Evolutionary conservation across 768 basidiomycete species (phyloP).

Genomic region (Panaeolus cyanescens): DNA sequence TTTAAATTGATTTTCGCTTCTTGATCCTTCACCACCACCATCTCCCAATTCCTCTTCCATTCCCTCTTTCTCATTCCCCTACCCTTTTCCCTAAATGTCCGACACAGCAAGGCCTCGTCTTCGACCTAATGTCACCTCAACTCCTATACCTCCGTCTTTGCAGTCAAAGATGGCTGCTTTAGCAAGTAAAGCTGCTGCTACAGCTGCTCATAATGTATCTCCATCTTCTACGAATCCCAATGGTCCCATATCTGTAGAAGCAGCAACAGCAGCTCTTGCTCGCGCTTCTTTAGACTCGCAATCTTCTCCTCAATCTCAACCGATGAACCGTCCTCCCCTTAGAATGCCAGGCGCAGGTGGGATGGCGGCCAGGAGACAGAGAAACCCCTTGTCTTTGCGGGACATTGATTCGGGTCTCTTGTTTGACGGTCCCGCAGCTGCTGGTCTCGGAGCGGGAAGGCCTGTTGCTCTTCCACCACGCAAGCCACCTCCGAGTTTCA

Average conservation of each 20-base stretch:
- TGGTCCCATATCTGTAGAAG: slow-evolving; percentile 12
- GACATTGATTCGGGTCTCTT: slow-evolving; percentile 50
- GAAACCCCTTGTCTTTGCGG: slow-evolving; percentile 61
- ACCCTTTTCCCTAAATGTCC: slow-evolving; percentile 22
- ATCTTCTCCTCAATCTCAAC: slow-evolving; percentile 4
- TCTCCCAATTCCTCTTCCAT: slow-evolving; percentile 17
- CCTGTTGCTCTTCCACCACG: slow-evolving; percentile 41
- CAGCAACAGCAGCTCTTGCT: slow-evolving; percentile 22
- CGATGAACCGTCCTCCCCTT: not conserved
- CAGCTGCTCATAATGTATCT: slow-evolving; percentile 18
- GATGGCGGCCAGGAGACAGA: slow-evolving; percentile 47
- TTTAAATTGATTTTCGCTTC: slow-evolving; percentile 13
- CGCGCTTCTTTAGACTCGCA: slow-evolving; percentile 2
- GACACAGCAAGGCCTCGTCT: slow-evolving; percentile 32
- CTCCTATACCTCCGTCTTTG: slow-evolving; percentile 84
- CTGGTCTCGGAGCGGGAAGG: slow-evolving; percentile 72
- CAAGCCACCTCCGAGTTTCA: slow-evolving; percentile 42
- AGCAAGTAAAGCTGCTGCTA: slow-evolving; percentile 23
- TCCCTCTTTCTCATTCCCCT: slow-evolving; percentile 15
- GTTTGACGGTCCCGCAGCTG: slow-evolving; percentile 58
- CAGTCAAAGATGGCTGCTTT: slow-evolving; percentile 96
- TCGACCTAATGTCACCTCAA: slow-evolving; percentile 41
- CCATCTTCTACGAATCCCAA: slow-evolving; percentile 9
- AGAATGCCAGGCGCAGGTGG: slow-evolving; percentile 15
- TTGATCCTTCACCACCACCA: slow-evolving; percentile 10